Evolutionary conservation across 2,329 filamentous ascomycete genomes (phyloP).

Genomic region (Aspergillus costaricaensis): DNA sequence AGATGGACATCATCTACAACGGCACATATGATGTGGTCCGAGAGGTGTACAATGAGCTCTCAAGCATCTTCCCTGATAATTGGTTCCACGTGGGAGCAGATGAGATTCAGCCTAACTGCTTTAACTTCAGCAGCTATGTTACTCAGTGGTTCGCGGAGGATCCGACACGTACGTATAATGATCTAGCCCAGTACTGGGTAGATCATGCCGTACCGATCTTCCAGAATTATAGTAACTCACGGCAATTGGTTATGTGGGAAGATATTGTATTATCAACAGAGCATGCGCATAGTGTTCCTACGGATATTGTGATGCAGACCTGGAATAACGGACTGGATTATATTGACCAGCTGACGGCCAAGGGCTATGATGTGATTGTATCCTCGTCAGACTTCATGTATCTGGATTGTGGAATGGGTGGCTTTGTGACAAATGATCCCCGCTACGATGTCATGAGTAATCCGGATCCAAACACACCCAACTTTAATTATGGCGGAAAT

Average conservation of each 20-base stretch:
- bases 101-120: conserved; percentile 58
- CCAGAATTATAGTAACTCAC: conserved; percentile 43
- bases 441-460: conserved; percentile 59
- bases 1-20: conserved; percentile 58
- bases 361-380: conserved; percentile 59
- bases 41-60: conserved; percentile 58
- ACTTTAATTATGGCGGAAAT: conserved; percentile 57
- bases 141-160: conserved; percentile 55
- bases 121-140: conserved; percentile 57
- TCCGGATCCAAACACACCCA: conserved; percentile 47
- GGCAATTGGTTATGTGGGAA: conserved; percentile 61
- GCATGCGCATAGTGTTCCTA: conserved; percentile 51
- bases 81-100: conserved; percentile 61
- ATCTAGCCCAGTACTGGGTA: conserved; percentile 58
- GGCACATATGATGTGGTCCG: conserved; percentile 58
- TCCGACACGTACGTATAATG: conserved; percentile 52
- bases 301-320: conserved; percentile 55
- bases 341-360: conserved; percentile 53
- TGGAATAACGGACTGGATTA: conserved; percentile 58
- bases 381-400: conserved; percentile 59
- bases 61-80: conserved; percentile 52
- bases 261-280: conserved; percentile 52
- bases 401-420: conserved; percentile 59
- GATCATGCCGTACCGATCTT: conserved; percentile 56
- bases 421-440: conserved; percentile 57